Percentiles rank a stretch among this genome's conserved stretches.
Evolutionary conservation across 805 yeast species (phyloP).

Genomic region (Wickerhamiella nectarea): DNA sequence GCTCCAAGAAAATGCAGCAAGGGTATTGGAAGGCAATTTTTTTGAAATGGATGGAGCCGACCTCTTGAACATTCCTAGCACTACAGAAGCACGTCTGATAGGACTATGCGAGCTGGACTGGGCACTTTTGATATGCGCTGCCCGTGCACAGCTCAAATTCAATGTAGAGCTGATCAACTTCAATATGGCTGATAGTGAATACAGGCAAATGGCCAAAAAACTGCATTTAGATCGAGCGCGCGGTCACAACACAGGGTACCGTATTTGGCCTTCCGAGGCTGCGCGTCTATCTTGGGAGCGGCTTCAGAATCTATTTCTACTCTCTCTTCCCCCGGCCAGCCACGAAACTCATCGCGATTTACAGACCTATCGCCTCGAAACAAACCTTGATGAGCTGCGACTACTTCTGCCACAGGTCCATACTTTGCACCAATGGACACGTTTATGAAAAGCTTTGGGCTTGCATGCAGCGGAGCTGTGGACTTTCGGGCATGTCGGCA

Average conservation of each 20-base stretch:
- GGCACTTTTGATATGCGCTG: slow-evolving; percentile 57
- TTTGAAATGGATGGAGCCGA: no score
- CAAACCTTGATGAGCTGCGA: slow-evolving; percentile 24
- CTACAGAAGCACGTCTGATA: slow-evolving; percentile 12
- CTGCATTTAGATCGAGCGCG: slow-evolving; percentile 31
- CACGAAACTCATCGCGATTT: slow-evolving; percentile 27
- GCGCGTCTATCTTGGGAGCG: slow-evolving; percentile 65
- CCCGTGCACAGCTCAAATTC: slow-evolving; percentile 50
- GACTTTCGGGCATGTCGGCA: no score
- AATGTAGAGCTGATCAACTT: slow-evolving; percentile 54
- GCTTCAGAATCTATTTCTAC: slow-evolving; percentile 40
- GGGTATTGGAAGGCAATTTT: no score
- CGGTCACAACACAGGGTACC: slow-evolving; percentile 30
- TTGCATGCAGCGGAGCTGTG: no score
- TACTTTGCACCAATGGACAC: slow-evolving; percentile 30
- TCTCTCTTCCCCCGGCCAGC: slow-evolving; percentile 28
- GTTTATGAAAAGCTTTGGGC: no score
- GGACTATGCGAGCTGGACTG: slow-evolving; percentile 58
- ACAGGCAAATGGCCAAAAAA: slow-evolving; percentile 37
- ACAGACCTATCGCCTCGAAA: slow-evolving; percentile 25
- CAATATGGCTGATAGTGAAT: slow-evolving; percentile 67
- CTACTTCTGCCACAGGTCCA: slow-evolving; percentile 26
- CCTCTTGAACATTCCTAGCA: no score
- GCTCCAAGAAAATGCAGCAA: no score
- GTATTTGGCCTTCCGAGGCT: slow-evolving; percentile 47